Conservation (phyloP, 345 rosid genomes). For the Chamaenerion angustifolium region DNA sequence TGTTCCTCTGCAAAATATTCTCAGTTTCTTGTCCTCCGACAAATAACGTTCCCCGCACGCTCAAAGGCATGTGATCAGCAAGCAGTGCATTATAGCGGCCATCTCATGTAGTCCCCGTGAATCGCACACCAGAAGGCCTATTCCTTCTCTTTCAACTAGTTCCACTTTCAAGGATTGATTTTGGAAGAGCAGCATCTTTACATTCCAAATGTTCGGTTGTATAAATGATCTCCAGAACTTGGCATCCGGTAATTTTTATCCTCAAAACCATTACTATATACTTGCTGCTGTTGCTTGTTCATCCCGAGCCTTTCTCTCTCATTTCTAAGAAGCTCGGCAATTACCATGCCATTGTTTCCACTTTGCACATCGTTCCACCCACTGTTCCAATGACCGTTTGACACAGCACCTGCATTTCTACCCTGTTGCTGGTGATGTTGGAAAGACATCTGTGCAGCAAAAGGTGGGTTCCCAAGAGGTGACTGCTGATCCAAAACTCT, state of each 20-base stretch:
- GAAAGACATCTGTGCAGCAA: conserved; percentile 15
- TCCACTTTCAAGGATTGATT: neutral
- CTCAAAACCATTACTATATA: conserved; percentile 16
- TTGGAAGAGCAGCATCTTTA: conserved; percentile 9
- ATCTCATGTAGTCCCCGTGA: neutral
- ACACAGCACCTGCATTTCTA: conserved; percentile 22
- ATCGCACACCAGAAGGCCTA: conserved; percentile 7
- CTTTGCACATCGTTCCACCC: conserved; percentile 29
- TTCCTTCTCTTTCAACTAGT: conserved; percentile 9
- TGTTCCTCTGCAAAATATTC: no score
- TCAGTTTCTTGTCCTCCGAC: no score
- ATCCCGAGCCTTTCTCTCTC: conserved; percentile 21
- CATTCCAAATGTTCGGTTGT: conserved; percentile 34
- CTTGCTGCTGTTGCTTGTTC: conserved; percentile 12
- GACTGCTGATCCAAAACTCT: conserved; percentile 19
- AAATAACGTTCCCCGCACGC: no score
- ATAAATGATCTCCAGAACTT: conserved; percentile 29
- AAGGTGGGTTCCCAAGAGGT: conserved; percentile 14
- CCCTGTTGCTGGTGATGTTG: conserved; percentile 27
- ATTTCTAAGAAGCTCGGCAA: conserved; percentile 20
- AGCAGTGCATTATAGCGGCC: neutral
- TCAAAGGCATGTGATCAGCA: no score
- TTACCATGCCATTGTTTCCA: conserved; percentile 10
- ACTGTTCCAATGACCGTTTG: conserved; percentile 32
- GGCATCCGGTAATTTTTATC: conserved; percentile 27